These are phyloP conservation scores for Leccinum solheimii DNA, from an alignment of 1,284 basidiomycete genomes.

Conservation along the genomic window DNA sequence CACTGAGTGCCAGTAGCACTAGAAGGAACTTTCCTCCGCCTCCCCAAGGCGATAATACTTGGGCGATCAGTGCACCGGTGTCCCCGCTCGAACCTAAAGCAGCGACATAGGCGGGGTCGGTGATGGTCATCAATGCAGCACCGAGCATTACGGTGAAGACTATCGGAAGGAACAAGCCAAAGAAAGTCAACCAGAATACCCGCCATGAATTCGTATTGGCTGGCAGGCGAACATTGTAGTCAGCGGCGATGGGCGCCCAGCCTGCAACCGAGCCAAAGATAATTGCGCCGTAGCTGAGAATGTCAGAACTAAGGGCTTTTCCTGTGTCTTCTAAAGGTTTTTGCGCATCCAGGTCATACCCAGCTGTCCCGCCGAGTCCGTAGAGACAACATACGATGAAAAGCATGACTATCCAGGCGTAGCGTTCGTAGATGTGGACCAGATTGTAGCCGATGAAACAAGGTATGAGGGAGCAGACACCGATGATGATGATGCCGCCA, in stretches of 20 bases:
- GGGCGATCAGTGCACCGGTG: slow-evolving; percentile 48
- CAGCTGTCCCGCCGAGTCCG: slow-evolving; percentile 53
- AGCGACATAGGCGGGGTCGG: slow-evolving; percentile 48
- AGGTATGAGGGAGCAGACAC: slow-evolving; percentile 45
- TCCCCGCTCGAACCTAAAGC: slow-evolving; percentile 47
- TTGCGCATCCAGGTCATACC: slow-evolving; percentile 50
- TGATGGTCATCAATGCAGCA: slow-evolving; percentile 57
- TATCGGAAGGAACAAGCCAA: slow-evolving; percentile 57
- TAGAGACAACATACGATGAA: slow-evolving; percentile 58
- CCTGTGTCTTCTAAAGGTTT: slow-evolving; percentile 48
- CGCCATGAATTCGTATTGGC: slow-evolving; percentile 44
- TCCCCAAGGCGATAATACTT: slow-evolving; percentile 47
- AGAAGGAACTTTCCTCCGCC: slow-evolving; percentile 61
- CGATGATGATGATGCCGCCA: slow-evolving; percentile 47
- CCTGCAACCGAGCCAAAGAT: slow-evolving; percentile 55
- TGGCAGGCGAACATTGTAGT: slow-evolving; percentile 57
- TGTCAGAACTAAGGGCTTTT: slow-evolving; percentile 42
- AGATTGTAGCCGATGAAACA: slow-evolving; percentile 54
- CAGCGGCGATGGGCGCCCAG: slow-evolving; percentile 53
- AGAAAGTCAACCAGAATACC: slow-evolving; percentile 56
- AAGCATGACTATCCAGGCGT: slow-evolving; percentile 59
- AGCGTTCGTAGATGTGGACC: slow-evolving; percentile 61
- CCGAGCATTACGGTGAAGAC: slow-evolving; percentile 57
- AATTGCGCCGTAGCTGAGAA: slow-evolving; percentile 60
- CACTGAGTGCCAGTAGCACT: slow-evolving; percentile 56